Conservation (phyloP, 2,329 filamentous ascomycete species). For the Nemania diffusa region DNA sequence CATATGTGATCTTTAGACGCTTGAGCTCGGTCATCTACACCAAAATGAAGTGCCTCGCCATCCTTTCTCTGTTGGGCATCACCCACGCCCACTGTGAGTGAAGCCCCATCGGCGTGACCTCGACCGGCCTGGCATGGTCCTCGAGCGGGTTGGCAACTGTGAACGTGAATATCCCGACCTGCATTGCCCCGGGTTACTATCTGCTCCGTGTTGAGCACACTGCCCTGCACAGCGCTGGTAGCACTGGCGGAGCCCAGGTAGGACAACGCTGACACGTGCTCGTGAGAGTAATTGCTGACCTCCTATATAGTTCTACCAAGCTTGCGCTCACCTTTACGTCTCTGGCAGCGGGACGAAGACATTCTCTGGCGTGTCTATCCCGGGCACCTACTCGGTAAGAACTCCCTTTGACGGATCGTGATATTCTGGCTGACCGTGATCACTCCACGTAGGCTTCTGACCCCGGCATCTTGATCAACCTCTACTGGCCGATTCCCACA, state of each 20-base stretch:
- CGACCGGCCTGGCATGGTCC: conserved; percentile 37
- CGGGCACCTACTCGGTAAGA: conserved; percentile 44
- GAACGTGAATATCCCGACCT: conserved; percentile 47
- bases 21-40: background rate
- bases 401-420: background rate
- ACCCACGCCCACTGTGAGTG: conserved; percentile 45
- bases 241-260: conserved; percentile 46
- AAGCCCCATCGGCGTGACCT: conserved; percentile 20
- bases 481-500: conserved; percentile 46
- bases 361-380: conserved; percentile 44
- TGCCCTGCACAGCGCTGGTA: conserved; percentile 47
- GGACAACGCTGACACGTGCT: background rate
- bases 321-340: conserved; percentile 48
- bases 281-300: conserved; percentile 5
- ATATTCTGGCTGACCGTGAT: background rate
- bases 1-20: conserved; percentile 1
- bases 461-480: conserved; percentile 44
- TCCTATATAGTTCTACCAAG: conserved; percentile 46
- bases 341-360: conserved; percentile 47
- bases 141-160: conserved; percentile 37
- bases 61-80: conserved; percentile 38
- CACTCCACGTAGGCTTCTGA: conserved; percentile 37
- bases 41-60: conserved; percentile 41
- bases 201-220: conserved; percentile 52
- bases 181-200: conserved; percentile 49